A percentile compares a stretch with the other conserved stretches of the same genome.
phyloP scores from a whole-genome alignment of 2,329 filamentous ascomycete species.

The Coniella lustricola region DNA sequence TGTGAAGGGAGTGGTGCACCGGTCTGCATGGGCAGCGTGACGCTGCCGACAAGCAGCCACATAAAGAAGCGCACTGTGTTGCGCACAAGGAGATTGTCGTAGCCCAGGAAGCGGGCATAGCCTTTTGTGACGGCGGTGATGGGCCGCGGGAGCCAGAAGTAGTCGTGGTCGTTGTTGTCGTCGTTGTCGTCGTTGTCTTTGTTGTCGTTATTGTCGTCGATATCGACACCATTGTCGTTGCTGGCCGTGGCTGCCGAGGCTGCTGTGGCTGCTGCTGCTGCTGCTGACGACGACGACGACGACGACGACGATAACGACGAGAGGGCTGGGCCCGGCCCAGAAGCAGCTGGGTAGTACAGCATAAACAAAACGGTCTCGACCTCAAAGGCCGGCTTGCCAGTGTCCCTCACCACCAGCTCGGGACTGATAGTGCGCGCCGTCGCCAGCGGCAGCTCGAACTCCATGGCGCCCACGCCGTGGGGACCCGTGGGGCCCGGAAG shows the following conservation, averaged over 20 bases:
- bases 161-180: neutral
- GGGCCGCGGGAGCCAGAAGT: constrained; percentile 13
- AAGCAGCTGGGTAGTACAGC: constrained; percentile 10
- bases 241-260: too few relatives aligned
- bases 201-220: too few relatives aligned
- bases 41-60: constrained; percentile 9
- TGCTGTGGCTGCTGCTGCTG: too few relatives aligned
- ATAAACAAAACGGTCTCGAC: constrained; percentile 16
- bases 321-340: too few relatives aligned
- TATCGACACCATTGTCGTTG: neutral
- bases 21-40: constrained; percentile 9
- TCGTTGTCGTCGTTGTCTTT: neutral
- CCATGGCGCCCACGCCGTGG: constrained; percentile 10
- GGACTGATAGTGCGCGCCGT: constrained; percentile 3
- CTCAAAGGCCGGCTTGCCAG: constrained; percentile 10
- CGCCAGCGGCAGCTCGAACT: constrained; percentile 9
- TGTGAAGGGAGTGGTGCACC: constrained; percentile 8
- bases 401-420: neutral
- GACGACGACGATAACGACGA: too few relatives aligned
- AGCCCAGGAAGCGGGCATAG: constrained; percentile 10
- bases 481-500: constrained; percentile 11
- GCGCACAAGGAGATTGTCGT: constrained; percentile 11
- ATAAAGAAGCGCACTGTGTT: neutral
- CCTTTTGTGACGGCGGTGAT: constrained; percentile 10
- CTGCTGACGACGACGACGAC: too few relatives aligned